Evolutionary conservation across 352 stramenopile species (phyloP).

Genomic region (Sclerospora graminicola): DNA sequence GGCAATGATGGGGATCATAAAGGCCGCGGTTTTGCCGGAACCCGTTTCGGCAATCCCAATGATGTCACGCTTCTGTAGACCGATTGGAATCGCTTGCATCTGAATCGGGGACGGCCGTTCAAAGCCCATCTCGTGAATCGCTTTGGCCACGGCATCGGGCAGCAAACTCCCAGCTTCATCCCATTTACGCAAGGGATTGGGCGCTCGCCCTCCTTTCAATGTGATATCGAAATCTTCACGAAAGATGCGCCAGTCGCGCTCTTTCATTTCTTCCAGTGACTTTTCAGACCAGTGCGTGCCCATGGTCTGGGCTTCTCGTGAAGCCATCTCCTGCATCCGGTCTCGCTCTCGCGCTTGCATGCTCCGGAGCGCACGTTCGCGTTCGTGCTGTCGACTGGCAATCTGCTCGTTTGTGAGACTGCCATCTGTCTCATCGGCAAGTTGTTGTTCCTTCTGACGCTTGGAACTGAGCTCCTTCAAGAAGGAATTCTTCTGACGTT

Average conservation of each 20-base stretch:
- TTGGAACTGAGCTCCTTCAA: conserved; percentile 82
- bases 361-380: conserved; percentile 46
- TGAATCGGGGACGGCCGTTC: conserved; percentile 97
- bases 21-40: conserved; percentile 97
- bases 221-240: conserved; percentile 99
- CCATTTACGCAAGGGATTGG: conserved; percentile 92
- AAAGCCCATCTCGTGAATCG: conserved; percentile 90
- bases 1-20: conserved; percentile 95
- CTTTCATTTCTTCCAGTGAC: conserved; percentile 88
- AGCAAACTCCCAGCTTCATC: conserved; percentile 49
- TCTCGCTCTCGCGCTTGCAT: conserved; percentile 67
- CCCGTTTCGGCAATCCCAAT: conserved; percentile 99
- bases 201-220: conserved; percentile 81
- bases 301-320: conserved; percentile 57
- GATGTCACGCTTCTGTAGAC: conserved; percentile 93
- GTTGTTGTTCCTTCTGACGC: conserved; percentile 69
- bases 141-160: conserved; percentile 73
- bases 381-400: conserved; percentile 49
- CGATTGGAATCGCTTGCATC: conserved; percentile 95
- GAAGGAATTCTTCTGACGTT: conserved; percentile 88
- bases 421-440: conserved; percentile 48
- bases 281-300: conserved; percentile 92
- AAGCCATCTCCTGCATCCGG: conserved; percentile 54
- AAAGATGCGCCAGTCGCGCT: conserved; percentile 99
- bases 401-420: conserved; percentile 56